These are phyloP conservation scores for Aspergillus asperescens DNA, from an alignment of 495 filamentous ascomycete species.

Conservation along the genomic window DNA sequence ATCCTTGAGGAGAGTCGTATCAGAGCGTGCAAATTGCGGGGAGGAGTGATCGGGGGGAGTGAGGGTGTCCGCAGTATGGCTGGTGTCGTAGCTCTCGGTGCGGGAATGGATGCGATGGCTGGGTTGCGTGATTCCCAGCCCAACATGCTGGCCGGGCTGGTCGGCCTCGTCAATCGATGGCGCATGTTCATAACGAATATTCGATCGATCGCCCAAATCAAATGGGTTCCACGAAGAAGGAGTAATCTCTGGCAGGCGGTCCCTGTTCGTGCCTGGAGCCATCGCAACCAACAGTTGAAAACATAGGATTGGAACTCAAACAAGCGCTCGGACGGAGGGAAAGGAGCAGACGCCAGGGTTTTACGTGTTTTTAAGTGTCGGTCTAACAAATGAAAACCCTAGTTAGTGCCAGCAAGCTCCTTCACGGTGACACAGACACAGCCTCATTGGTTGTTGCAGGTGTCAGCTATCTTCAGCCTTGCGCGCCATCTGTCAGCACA, in stretches of 20 bases:
- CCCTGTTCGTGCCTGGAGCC: background rate
- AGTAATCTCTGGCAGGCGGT: background rate
- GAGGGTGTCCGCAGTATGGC: background rate
- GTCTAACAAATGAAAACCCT: too few relatives aligned
- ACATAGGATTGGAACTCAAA: background rate
- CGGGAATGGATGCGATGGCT: background rate
- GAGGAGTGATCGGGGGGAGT: background rate
- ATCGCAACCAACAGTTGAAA: background rate
- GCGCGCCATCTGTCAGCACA: too few relatives aligned
- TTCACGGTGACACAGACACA: too few relatives aligned
- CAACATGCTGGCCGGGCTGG: background rate
- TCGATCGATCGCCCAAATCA: constrained; percentile 1
- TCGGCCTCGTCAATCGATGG: background rate
- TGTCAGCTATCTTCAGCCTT: too few relatives aligned
- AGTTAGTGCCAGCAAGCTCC: too few relatives aligned
- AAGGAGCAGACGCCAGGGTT: background rate
- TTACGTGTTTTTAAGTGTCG: too few relatives aligned
- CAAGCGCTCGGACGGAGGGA: background rate
- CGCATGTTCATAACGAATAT: constrained; percentile 2
- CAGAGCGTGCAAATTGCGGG: background rate
- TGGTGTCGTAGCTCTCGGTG: background rate
- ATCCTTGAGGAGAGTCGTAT: background rate
- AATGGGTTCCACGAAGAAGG: background rate
- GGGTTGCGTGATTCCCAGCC: constrained; percentile 3
- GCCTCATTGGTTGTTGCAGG: too few relatives aligned